Base-by-base conservation (phyloP, 371 early-diverging fungal species). In the Synchytrium microbalum region DNA sequence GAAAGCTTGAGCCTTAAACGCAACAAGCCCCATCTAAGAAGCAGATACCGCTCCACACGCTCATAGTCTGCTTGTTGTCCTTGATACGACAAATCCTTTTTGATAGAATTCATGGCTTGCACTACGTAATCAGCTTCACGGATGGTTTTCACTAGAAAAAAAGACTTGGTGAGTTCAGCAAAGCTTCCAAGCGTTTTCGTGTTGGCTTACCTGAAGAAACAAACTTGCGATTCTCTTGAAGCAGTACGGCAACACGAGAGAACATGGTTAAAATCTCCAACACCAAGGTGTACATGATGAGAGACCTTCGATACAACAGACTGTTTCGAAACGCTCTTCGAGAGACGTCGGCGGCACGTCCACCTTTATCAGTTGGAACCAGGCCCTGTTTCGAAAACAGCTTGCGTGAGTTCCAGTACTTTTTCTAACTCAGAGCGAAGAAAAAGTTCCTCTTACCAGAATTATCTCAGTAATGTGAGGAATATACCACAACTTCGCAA, bases 61-160 rank as follows among this genome's bases (percentile, higher is more conserved):
- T 52, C 59, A 55, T 66, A 75, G 13, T 81, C 82, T 1, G 75
- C 72, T 19, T 62, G 68, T 14, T 51, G 32, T 19, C 82, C 82
- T 56, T 74, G 75, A 38, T 75, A 70, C 1, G 63, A 58, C 30
- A 81, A 31, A 46, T 81, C 82, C 66, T 75, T 73, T 64, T 81
- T 81, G n/a, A 81, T 69, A 23, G 68, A 58, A 29, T 65, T 71
- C 67, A 81, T 65, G 30, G 72, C 64, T 26, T 68, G 71, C 19
- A 75, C 73, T 28, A 78, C 69, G 64, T 79, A 79, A 33, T 81
- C 82, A 1, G 77, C 75, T 61, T 76, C 77, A n/a, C 82, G 69
- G 1, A 81, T 59, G 38, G 73, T 67, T n/a, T 69, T 62, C 2
- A 77, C 78, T 74, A 51, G 16, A 26, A n/a, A 14, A 32, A 19